Evolutionary conservation across 768 basidiomycete genomes (phyloP).

Genomic region (Termitomyces sp.): DNA sequence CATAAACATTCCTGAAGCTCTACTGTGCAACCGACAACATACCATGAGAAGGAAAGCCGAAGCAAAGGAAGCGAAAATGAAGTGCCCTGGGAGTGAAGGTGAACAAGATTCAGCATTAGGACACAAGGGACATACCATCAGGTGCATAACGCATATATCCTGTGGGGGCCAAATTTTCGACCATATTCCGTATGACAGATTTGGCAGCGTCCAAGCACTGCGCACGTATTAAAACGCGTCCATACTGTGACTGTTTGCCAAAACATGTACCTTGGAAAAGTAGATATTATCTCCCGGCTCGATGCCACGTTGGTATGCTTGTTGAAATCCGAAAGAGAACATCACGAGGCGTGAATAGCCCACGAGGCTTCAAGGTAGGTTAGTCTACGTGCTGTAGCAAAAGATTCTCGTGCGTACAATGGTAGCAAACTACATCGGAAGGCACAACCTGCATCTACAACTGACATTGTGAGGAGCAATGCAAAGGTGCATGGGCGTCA

Average conservation of each 20-base stretch:
- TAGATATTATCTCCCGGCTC: conserved; percentile 59
- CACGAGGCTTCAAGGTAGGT: conserved; percentile 47
- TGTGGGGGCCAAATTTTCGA: conserved; percentile 60
- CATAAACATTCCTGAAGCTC: background rate
- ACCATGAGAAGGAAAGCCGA: conserved; percentile 84
- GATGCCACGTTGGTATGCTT: conserved; percentile 71
- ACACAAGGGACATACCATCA: conserved; percentile 48
- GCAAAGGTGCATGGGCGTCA: background rate
- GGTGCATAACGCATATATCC: conserved; percentile 79
- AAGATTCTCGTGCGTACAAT: conserved; percentile 47
- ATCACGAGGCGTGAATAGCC: conserved; percentile 79
- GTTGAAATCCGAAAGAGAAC: conserved; percentile 85
- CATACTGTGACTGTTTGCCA: background rate
- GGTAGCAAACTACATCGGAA: conserved; percentile 69
- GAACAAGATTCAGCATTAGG: background rate
- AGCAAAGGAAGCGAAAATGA: conserved; percentile 77
- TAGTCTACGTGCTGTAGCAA: conserved; percentile 2
- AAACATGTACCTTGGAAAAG: conserved; percentile 54
- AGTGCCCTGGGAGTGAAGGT: conserved; percentile 47
- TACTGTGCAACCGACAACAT: conserved; percentile 6
- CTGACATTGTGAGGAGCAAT: conserved; percentile 1
- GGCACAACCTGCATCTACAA: conserved; percentile 49
- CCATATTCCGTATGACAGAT: conserved; percentile 59
- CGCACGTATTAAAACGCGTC: background rate
- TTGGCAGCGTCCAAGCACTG: conserved; percentile 74